Base-by-base conservation (phyloP, 306 rosid genomes). In the Hylodesmum podocarpum region DNA sequence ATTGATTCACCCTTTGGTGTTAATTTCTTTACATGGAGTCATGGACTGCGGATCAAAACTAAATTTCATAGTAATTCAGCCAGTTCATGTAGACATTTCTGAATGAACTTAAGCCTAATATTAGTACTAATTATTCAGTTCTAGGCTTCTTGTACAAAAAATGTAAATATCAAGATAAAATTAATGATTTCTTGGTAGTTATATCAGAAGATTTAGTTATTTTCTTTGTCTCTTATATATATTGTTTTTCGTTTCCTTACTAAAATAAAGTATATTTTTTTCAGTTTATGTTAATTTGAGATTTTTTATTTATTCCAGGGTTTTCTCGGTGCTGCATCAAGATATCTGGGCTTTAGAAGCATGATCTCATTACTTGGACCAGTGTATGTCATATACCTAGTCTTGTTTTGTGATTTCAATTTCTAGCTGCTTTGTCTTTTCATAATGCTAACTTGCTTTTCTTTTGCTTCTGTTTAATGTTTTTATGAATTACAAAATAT, bases 301-400 rank as follows among this genome's bases (percentile, higher is more conserved):
- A 66, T 24, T 53, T 71, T 76, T 76, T 75, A 59, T 72, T 8
- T 44, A 37, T 57, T 80, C 73, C 88, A 92, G 98, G 98, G 97
- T 80, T 82, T 94, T 76, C 83, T 84, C 3, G 96, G 97, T 78
- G 96, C 98, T 73, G 91, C 98, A 66, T 85, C 96, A 73, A 90
- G 98, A 87, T 94, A 92, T 83, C 72, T 88, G 44, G 96, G 98
- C 75, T 83, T 94, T 43, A 92, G 97, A 90, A 94, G 97, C 91
- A 55, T 89, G 84, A 75, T 84, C 92, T 37, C 97, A 75, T 80
- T 94, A 66, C 93, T 94, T 80, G 98, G 98, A 72, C 98, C 97
- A 66, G 75, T 94, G 98, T 90, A 92, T 68, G 78, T 77, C 71
- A 85, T 80, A 70, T 78, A 66, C 78, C 81, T 61, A 18, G 8